Evolutionary conservation across 805 yeast species (phyloP).

Genomic region (Scheffersomyces ergatensis): DNA sequence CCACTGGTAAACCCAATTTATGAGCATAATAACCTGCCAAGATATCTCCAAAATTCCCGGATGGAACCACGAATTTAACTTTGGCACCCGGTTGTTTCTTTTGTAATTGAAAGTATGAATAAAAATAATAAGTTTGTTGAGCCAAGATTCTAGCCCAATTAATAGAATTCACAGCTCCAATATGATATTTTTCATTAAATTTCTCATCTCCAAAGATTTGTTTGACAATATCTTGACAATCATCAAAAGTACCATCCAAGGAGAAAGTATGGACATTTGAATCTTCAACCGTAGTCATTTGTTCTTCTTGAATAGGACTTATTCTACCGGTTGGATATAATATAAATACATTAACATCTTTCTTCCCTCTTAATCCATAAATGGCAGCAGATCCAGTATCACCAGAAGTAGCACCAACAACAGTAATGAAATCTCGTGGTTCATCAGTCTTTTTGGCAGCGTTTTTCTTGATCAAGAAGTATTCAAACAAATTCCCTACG

Average conservation of each 20-base stretch:
- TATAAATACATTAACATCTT: slow-evolving; percentile 96
- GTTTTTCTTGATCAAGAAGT: slow-evolving; percentile 78
- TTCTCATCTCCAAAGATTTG: slow-evolving; percentile 85
- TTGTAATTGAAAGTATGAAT: slow-evolving; percentile 76
- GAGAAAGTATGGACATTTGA: slow-evolving; percentile 91
- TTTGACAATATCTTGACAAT: slow-evolving; percentile 96
- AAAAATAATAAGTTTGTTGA: slow-evolving; percentile 95
- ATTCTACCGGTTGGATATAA: slow-evolving; percentile 96
- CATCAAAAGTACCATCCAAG: slow-evolving; percentile 95
- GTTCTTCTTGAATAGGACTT: slow-evolving; percentile 96
- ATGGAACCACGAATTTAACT: slow-evolving; percentile 89
- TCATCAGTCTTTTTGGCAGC: slow-evolving; percentile 44
- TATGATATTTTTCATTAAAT: slow-evolving; percentile 85
- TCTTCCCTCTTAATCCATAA: slow-evolving; percentile 94
- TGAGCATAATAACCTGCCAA: slow-evolving; percentile 95
- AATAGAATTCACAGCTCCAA: slow-evolving; percentile 97
- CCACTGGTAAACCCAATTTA: slow-evolving; percentile 92
- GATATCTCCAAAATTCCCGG: slow-evolving; percentile 98
- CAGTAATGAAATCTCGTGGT: slow-evolving; percentile 80
- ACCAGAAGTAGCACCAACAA: slow-evolving; percentile 98
- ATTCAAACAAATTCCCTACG: slow-evolving; percentile 95
- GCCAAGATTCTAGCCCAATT: slow-evolving; percentile 99
- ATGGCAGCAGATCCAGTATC: slow-evolving; percentile 99
- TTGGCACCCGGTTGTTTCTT: slow-evolving; percentile 36
- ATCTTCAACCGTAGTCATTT: slow-evolving; percentile 96